A percentile compares a stretch with the other conserved stretches of the same genome.
These are phyloP conservation scores for Backusella luteola DNA, from an alignment of 192 early-diverging fungal species.

Conservation along the genomic window DNA sequence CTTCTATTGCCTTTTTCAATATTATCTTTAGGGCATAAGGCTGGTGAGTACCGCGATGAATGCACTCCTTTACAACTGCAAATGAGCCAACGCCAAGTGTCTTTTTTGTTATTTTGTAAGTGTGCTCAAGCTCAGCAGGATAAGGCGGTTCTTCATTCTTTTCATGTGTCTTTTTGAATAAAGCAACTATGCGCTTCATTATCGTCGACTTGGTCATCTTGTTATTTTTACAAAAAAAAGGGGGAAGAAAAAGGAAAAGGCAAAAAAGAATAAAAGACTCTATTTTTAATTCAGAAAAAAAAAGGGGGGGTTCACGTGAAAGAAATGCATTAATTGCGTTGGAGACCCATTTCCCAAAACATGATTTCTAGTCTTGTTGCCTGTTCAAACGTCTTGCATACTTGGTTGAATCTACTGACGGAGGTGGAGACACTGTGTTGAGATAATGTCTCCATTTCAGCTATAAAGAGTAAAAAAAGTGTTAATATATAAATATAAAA, in stretches of 20 bases:
- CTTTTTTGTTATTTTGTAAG: slow-evolving; percentile 47
- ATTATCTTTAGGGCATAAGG: slow-evolving; percentile 79
- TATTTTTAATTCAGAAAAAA: not conserved
- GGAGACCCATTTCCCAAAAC: slow-evolving; percentile 70
- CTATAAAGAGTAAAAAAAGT: slow-evolving; percentile 24
- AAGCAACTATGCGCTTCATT: slow-evolving; percentile 37
- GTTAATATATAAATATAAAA: not conserved
- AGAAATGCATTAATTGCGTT: slow-evolving; percentile 5
- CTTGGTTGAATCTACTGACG: slow-evolving; percentile 49
- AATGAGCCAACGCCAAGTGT: slow-evolving; percentile 52
- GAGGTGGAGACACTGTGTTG: slow-evolving; percentile 50
- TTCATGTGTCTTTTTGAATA: slow-evolving; percentile 43
- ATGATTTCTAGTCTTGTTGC: slow-evolving; percentile 68
- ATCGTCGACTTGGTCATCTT: slow-evolving; percentile 30
- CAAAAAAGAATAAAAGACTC: not conserved
- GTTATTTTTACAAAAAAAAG: not conserved
- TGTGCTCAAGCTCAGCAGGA: slow-evolving; percentile 24
- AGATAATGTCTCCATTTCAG: slow-evolving; percentile 52
- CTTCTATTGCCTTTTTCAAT: slow-evolving; percentile 54
- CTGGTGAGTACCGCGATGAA: slow-evolving; percentile 49
- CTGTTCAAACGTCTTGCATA: slow-evolving; percentile 67
- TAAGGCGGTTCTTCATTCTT: slow-evolving; percentile 26
- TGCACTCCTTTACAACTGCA: slow-evolving; percentile 68
- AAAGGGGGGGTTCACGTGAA: not conserved
- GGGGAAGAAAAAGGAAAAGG: not conserved